Percentiles rank a stretch among this genome's conserved stretches.
Evolutionary conservation across 2,329 filamentous ascomycete species (phyloP).

Genomic region (Diplodia corticola): DNA sequence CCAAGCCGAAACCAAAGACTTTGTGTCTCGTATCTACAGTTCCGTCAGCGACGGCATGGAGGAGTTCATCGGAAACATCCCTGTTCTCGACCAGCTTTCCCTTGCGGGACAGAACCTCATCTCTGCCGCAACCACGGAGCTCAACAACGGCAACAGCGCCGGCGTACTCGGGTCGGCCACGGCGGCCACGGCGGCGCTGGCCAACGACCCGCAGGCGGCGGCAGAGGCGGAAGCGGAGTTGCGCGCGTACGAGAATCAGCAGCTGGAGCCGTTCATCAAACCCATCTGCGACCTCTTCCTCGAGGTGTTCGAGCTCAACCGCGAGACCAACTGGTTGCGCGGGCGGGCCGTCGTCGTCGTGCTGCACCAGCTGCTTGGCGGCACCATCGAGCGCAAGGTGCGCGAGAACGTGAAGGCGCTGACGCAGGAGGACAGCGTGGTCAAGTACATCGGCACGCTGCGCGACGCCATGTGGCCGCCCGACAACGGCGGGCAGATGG

Average conservation of each 20-base stretch:
- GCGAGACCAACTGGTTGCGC: constrained; percentile 94
- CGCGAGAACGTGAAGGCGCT: constrained; percentile 77
- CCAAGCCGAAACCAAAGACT: constrained; percentile 68
- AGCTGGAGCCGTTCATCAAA: constrained; percentile 93
- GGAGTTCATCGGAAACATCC: constrained; percentile 93
- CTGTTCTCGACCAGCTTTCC: constrained; percentile 91
- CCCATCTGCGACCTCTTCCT: constrained; percentile 98
- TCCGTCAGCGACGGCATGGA: constrained; percentile 98
- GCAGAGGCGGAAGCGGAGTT: constrained; percentile 90
- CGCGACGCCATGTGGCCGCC: constrained; percentile 79
- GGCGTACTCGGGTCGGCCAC: constrained; percentile 13
- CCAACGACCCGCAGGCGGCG: constrained; percentile 52
- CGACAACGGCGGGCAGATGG: constrained; percentile 44
- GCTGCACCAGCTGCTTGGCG: constrained; percentile 89
- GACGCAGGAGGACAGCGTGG: constrained; percentile 73
- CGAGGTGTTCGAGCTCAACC: constrained; percentile 91
- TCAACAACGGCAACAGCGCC: constrained; percentile 38
- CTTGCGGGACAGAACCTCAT: constrained; percentile 89
- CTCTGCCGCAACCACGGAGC: constrained; percentile 64
- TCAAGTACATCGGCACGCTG: constrained; percentile 73
- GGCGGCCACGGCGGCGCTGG: constrained; percentile 51
- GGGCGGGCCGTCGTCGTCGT: constrained; percentile 95
- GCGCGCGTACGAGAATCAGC: constrained; percentile 85
- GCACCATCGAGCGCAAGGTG: constrained; percentile 94
- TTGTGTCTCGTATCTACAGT: constrained; percentile 92